These are phyloP conservation scores for Cladosporium colombiae DNA, from an alignment of 2,329 filamentous ascomycete species.

Conservation along the genomic window DNA sequence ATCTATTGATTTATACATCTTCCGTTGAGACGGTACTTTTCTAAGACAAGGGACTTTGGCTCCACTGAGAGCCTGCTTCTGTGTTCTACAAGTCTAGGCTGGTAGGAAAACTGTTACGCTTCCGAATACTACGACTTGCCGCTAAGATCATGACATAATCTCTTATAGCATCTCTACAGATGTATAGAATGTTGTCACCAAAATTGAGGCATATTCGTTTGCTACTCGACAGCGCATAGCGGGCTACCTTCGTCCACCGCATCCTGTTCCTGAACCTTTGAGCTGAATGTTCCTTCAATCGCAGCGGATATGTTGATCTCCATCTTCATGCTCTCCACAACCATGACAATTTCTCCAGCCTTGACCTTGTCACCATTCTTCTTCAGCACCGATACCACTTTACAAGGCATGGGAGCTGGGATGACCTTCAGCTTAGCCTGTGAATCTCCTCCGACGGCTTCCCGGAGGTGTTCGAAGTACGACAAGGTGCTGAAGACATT, in stretches of 20 bases:
- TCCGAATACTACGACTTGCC: background rate
- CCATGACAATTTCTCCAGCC: conserved; percentile 79
- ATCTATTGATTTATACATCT: background rate
- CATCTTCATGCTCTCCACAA: conserved; percentile 55
- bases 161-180: background rate
- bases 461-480: background rate
- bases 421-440: background rate
- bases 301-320: conserved; percentile 51
- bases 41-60: no score
- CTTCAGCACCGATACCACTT: conserved; percentile 83
- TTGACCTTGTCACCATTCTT: conserved; percentile 73
- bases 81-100: background rate
- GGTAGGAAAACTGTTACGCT: background rate
- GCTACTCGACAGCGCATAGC: background rate
- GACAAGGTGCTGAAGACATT: background rate
- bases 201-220: background rate
- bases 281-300: conserved; percentile 38
- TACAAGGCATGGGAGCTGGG: conserved; percentile 86
- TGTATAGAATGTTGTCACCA: background rate
- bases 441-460: background rate
- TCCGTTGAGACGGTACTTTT: no score
- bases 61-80: background rate
- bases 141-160: background rate
- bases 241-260: conserved; percentile 6
- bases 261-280: conserved; percentile 13